Base-by-base conservation (phyloP, 2,329 filamentous ascomycete species). In the Rhynchosporium graminicola region DNA sequence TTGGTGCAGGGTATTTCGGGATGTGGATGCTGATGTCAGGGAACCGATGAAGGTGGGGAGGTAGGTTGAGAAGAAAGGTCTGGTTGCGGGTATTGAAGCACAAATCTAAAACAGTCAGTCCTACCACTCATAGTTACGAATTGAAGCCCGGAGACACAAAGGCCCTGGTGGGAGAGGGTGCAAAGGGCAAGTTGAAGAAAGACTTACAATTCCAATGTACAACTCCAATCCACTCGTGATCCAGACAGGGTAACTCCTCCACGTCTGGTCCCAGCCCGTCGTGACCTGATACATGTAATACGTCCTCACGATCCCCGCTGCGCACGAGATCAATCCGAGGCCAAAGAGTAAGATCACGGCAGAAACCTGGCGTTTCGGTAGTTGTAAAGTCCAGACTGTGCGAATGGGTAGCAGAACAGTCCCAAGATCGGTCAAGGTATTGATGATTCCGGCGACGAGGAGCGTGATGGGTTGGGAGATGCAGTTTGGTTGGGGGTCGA, bases 371-470 rank as follows among this genome's bases (percentile, higher is more conserved):
- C 76, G 79, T 10, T 68, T 65, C 0, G 81, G 79, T 43, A 85
- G 74, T 56, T 80, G 76, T 1, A 82, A 71, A 15, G 74, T 72
- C 66, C 78, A 73, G 8, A 83, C 76, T 3, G 78, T 79, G 28
- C 76, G 76, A 51, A 84, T 78, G 1, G 82, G 83, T 3, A 86
- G 73, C 0, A 80, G 69, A 42, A 82, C 81, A n/a, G 82, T 78
- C 10, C 82, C 70, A 48, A 87, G 78, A 71, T 88, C 84, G 6
- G 83, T 86, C 48, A 81, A 69, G 52, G 86, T 86, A 72, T 87
- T 87, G 65, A 86, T 78, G 33, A 83, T 80, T 1, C 84, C 83
- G 42, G 85, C 78, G 42, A 78, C 78, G 36, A 83, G 77, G 33
- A 85, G 77, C 57, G 84, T 81, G 0, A 76, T 74, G 2, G 80